Base-by-base conservation (phyloP, 1,139 yeast genomes). In the Yamadazyma atlantica region DNA sequence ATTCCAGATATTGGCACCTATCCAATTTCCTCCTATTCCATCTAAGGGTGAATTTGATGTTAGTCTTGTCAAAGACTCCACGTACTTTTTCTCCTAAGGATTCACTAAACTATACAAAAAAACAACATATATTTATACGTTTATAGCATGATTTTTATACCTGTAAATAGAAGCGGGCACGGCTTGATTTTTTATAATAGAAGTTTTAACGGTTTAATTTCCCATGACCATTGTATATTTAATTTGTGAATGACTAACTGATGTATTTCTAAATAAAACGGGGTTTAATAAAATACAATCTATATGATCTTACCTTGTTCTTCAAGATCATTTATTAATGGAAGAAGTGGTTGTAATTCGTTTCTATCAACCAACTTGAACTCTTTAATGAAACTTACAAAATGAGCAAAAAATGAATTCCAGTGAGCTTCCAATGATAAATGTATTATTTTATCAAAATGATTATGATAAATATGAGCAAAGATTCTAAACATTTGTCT, bases 381-480 rank as follows among this genome's bases (percentile, higher is more conserved):
- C 49, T 89, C 96, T 53, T 85, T 84, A 13, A 85, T 80, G 54
- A 92, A 86, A 40, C 95, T 84, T 36, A 90, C 75, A 56, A 85
- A 92, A 60, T 94, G 98, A n/a, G 96, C 94, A 62, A 92, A 94
- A 54, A 90, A 88, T 4, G 97, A 89, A 62, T 94, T 92, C 96
- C 96, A 92, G 59, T 94, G 98, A 1, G 98, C 97, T 59, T 92
- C 98, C 43, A 92, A 62, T 3, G 95, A 83, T 45, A 94, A 66
- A 60, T 92, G 97, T 21, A 92, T 81, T 29, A 92, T 78, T 55
- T 84, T 87, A 50, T 92, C 98, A 61, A 89, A 92, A 60, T 92
- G 98, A 57, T 89, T 88, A 62, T 88, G 87, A 59, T 90, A 92
- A 26, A 92, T 82, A 58, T 90, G 96, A 9, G 98, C 98, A 66